Base-by-base conservation (phyloP, 805 yeast genomes). In the Saccharomycopsis fermentans region DNA sequence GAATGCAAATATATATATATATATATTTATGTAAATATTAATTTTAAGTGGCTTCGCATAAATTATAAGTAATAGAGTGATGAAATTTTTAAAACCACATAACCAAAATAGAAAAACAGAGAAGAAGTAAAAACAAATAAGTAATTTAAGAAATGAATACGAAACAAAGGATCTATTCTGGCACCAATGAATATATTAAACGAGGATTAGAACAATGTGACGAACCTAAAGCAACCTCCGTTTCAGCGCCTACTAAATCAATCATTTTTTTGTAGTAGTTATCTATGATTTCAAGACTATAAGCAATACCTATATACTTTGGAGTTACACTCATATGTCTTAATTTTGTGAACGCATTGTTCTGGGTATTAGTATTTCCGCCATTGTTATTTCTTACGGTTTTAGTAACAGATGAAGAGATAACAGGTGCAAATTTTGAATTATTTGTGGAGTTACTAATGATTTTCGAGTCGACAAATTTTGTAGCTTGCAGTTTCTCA, bases 221-320 rank as follows among this genome's bases (percentile, higher is more conserved):
- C 12, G 29, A 21, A 43, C 50, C 26, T 21, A 43, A 43, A 14
- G 14, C 21, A 16, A 43, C 50, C 17, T 16, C 27, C 21, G 29
- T 24, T 43, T 63, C 63, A 36, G 65, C 69, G 1, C 86, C 86
- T 4, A 80, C 80, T 21, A 81, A 63, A 26, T 71, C 71, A 11
- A 81, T 72, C 76, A 81, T 79, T 61, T 77, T 75, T 37, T 68
- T 69, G 59, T 81, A 81, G 60, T 80, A 81, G 52, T 75, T 64
- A 54, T 77, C 76, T 43, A 81, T 63, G 8, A 80, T 74, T 56
- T 75, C 77, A 55, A 70, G 72, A 26, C 69, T 72, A 0, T 74
- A 71, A 48, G 71, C 65, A 16, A 54, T 52, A n/a, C 68, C 71
- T 19, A 61, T 59, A 29, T 66, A 27, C 12, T 35, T 53, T 34